Evolutionary conservation across 495 filamentous ascomycete genomes (phyloP).

Genomic region (Penicillium coprophilum): DNA sequence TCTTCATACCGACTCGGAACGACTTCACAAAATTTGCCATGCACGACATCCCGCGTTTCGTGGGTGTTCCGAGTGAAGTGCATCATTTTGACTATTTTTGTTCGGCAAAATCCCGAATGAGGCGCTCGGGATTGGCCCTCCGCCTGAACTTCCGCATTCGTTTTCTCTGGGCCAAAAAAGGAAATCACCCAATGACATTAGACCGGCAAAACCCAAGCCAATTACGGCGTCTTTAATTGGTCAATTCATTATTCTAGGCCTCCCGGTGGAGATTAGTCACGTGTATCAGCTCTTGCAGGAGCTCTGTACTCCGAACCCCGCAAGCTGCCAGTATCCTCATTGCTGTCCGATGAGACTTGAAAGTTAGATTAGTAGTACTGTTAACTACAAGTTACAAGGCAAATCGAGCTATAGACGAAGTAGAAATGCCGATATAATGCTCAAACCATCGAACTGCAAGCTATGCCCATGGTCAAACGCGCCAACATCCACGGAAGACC

Average conservation of each 20-base stretch:
- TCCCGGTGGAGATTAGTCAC: constrained; percentile 21
- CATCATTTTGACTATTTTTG: not conserved
- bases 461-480: constrained; percentile 10
- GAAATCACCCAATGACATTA: not conserved
- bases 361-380: not conserved
- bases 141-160: not conserved
- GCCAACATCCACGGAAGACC: constrained; percentile 8
- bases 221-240: constrained; percentile 21
- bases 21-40: not conserved
- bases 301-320: constrained; percentile 32
- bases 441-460: not conserved
- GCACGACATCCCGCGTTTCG: not conserved
- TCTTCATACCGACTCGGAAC: not conserved
- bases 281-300: constrained; percentile 21
- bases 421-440: constrained; percentile 3
- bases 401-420: not conserved
- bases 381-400: not conserved
- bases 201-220: not conserved
- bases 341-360: not conserved
- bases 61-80: not conserved
- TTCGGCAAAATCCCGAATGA: constrained; percentile 10
- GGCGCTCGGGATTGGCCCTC: constrained; percentile 1
- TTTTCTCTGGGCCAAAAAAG: not conserved
- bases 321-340: constrained; percentile 1
- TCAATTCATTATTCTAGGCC: constrained; percentile 2